Base-by-base conservation (phyloP, 495 filamentous ascomycete species). In the Neurospora intermedia region DNA sequence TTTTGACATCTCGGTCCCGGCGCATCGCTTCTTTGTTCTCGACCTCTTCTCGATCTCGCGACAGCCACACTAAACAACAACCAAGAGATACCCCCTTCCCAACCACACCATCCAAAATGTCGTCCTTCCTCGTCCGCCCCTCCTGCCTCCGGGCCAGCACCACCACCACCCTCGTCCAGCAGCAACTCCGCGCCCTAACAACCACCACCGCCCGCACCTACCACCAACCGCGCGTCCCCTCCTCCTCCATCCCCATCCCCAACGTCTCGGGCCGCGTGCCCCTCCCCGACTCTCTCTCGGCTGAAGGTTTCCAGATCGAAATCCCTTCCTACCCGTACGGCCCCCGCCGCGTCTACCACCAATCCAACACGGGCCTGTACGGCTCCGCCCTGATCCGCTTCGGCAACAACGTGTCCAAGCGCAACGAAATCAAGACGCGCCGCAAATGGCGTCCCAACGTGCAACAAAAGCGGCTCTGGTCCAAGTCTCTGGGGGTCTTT, bases 361-460 rank as follows among this genome's bases (percentile, higher is more conserved):
- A 97, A 82, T 88, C 90, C 73, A 92, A 97, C 85, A 86, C 88
- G 66, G 94, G 95, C 74, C 90, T 98, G 9, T 98, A 96, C 85
- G 94, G 92, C 69, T 84, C 85, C 54, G 83, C 88, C 69, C 87
- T 86, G 71, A 94, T 96, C 83, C 93, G 90, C 73, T 96, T 93
- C 87, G 96, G 96, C 79, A 97, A 99, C 89, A 92, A 90, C 74
- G 93, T 98, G 66, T 93, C 93, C 38, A 82, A 89, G 75, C 84
- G 86, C 70, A 89, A 92, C 83, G 87, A 92, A 78, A 89, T 89
- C 84, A 97, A 97, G 81, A 93, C 94, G 46, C 89, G 93, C 46
- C 91, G 95, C 70, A 80, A 80, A 48, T 99, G 96, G 96, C 88
- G 90, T 71, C 94, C 94, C 42, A 98, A 98, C 81, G 90, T 98